Evolutionary conservation across 768 basidiomycete species (phyloP), one percentile per base, ranked within the genome.

Genomic region (Boletus pseudo-olivaceus): DNA sequence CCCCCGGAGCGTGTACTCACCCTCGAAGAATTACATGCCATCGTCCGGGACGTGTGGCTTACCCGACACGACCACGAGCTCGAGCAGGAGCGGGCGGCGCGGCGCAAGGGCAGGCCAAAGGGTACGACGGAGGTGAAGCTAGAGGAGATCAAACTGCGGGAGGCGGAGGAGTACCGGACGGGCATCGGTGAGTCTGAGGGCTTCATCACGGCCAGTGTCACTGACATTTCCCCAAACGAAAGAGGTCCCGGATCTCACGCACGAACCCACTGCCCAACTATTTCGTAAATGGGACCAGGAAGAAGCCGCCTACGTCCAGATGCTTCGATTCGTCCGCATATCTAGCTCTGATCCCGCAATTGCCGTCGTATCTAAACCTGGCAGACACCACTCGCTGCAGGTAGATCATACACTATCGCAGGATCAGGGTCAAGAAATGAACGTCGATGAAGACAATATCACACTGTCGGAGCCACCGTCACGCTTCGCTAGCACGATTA

Each of bases 201-300:
- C 42, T 42, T 42, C 10, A 23, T 29, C n/a, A 14, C 11, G 14
- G 7, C 32, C 10, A 23, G 4, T 19, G 1, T 14, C 7, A 4
- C 45, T 51, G 34, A 49, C 34, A 38, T 53, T 44, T 45, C 65
- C 3, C 23, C 15, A 47, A 35, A n/a, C n/a, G n/a, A n/a, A n/a
- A 93, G 91, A 93, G 74, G 77, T 93, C 33, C 80, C 83, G 7
- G 91, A 93, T 69, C 76, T 93, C 27, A 92, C 89, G 0, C 82
- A 93, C 58, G 68, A 74, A n/a, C 67, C 76, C 10, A 93, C 81
- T 15, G 85, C 89, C 37, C 78, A 79, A 29, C 73, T 92, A 4
- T 90, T 91, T 67, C 80, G 87, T 38, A 72, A 73, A 54, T 93
- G 91, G 91, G 88, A 92, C 62, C 84, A 88, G 59, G 82, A 80